Evolutionary conservation across 169 alveolate genomes (phyloP).

Genomic region (Toxoplasma gondii): DNA sequence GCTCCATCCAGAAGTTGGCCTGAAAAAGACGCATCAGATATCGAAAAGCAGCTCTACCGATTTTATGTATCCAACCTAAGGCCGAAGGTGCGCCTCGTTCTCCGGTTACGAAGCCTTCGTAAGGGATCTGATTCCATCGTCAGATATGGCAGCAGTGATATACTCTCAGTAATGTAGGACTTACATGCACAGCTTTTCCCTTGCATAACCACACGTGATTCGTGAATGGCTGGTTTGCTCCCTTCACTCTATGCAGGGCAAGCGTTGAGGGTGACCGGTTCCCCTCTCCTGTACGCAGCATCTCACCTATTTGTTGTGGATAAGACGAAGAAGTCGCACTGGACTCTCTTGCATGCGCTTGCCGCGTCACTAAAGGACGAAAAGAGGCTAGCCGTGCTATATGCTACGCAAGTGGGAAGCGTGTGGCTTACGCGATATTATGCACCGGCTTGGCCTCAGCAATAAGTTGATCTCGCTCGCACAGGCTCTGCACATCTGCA

Average conservation of each 20-base stretch:
- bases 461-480: slow-evolving; percentile 40
- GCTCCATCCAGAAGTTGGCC: neutral
- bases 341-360: neutral
- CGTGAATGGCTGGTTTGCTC: neutral
- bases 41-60: neutral
- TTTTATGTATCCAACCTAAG: neutral
- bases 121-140: neutral
- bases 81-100: neutral
- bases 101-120: slow-evolving; percentile 25
- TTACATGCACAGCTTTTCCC: neutral
- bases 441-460: slow-evolving; percentile 14
- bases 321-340: slow-evolving; percentile 9
- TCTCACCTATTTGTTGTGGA: slow-evolving; percentile 15
- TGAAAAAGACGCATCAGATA: neutral
- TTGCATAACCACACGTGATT: slow-evolving; percentile 41
- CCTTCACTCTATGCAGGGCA: neutral
- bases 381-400: neutral
- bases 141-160: neutral
- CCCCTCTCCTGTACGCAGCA: neutral
- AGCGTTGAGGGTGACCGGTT: neutral
- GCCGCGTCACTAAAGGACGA: slow-evolving; percentile 12
- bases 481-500: slow-evolving; percentile 40
- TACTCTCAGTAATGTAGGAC: neutral
- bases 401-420: neutral
- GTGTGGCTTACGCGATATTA: neutral